Evolutionary conservation across 495 filamentous ascomycete species (phyloP), one percentile per base, ranked within the genome.

Genomic region (Neurospora discreta): DNA sequence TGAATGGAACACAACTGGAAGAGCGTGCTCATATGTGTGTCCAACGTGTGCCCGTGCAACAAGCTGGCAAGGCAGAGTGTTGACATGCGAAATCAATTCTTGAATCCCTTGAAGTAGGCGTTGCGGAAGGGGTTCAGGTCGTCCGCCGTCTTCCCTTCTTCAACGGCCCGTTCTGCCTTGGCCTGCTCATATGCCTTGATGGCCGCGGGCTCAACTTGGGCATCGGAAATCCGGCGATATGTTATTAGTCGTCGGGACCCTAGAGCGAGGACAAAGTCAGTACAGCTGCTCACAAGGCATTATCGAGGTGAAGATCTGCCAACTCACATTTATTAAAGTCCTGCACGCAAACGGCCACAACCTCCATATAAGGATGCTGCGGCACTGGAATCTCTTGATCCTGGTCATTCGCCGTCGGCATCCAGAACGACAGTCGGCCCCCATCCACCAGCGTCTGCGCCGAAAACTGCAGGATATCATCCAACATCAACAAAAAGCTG

Each of bases 371-470:
- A 6, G 90, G 90, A 79, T 98, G 93, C 69, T 84, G 87, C 2
- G 95, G 95, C 18, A 96, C 86, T 0, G 87, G 83, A 9, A 97
- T 86, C 75, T 94, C 91, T 11, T 87, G 84, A 60, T 87, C 84
- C 69, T 87, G 87, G 69, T 95, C 93, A 77, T 92, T 95, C 1
- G 93, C 89, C 2, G 94, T 97, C 0, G 95, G 95, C 94, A 98
- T 98, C 95, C 95, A 99, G 84, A 99, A 93, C 10, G 89, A 91
- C 3, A 99, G 77, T 60, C 95, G 84, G 0, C 94, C 96, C 73
- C 88, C 82, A 40, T 92, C 89, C n/a, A 98, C 92, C 4, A 99
- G 84, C n/a, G 87, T 89, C 15, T 85, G 82, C 1, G 89, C 87
- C 0, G 94, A 88, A 77, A 98, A 99, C 38, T 90, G 84, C 13